Evolutionary conservation across 1,284 basidiomycete species (phyloP).

Genomic region (Caloboletus firmus): DNA sequence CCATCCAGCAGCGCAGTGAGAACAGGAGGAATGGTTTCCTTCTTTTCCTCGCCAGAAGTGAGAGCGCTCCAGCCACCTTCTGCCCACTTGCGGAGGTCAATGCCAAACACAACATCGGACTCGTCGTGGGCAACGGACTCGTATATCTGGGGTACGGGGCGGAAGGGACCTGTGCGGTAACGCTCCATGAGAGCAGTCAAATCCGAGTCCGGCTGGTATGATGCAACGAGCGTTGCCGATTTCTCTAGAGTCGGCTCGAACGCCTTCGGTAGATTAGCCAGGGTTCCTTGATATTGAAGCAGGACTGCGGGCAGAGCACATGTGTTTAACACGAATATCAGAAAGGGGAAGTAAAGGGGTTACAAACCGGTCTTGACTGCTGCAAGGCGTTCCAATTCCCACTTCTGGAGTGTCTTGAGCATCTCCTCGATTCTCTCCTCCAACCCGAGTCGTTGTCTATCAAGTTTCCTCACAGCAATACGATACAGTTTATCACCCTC

Average conservation of each 20-base stretch:
- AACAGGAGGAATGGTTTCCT: conserved; percentile 71
- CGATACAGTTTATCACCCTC: conserved; percentile 78
- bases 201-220: conserved; percentile 85
- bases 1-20: conserved; percentile 67
- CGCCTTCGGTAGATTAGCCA: conserved; percentile 67
- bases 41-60: conserved; percentile 53
- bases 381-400: conserved; percentile 80
- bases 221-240: conserved; percentile 72
- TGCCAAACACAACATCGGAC: conserved; percentile 83
- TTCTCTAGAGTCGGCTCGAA: conserved; percentile 66
- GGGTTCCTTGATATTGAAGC: conserved; percentile 78
- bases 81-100: conserved; percentile 85
- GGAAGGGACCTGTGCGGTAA: conserved; percentile 87
- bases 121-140: conserved; percentile 80
- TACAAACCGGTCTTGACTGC: conserved; percentile 77
- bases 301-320: conserved; percentile 51
- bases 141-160: conserved; percentile 79
- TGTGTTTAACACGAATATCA: background rate
- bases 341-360: conserved; percentile 13
- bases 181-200: conserved; percentile 82
- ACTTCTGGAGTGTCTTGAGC: conserved; percentile 75
- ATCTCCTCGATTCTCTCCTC: conserved; percentile 85
- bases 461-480: conserved; percentile 71
- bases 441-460: conserved; percentile 75
- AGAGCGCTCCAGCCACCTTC: conserved; percentile 67